A percentile compares a stretch with the other conserved stretches of the same genome.
Evolutionary conservation across 208 protist genomes (phyloP).

Genomic region (Trypanosoma brucei): DNA sequence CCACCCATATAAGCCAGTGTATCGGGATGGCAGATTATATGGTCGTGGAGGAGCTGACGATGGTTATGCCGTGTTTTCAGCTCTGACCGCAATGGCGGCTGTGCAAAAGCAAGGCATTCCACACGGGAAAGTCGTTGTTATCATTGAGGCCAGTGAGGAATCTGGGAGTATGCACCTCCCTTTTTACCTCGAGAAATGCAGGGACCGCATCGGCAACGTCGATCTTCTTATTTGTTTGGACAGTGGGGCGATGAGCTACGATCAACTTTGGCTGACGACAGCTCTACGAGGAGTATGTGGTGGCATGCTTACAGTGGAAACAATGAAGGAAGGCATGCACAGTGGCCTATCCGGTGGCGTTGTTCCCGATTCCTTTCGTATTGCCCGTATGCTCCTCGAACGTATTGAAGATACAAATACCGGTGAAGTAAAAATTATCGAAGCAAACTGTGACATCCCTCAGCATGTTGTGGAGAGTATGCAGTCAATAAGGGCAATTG

Average conservation of each 20-base stretch:
- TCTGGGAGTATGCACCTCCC: constrained; percentile 79
- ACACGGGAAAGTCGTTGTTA: constrained; percentile 77
- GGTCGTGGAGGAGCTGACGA: constrained; percentile 90
- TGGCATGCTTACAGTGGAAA: constrained; percentile 79
- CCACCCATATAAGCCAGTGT: constrained; percentile 77
- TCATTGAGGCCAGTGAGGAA: constrained; percentile 91
- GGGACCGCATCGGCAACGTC: constrained; percentile 63
- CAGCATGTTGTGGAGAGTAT: constrained; percentile 34
- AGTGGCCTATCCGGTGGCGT: constrained; percentile 90
- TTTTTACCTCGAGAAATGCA: constrained; percentile 74
- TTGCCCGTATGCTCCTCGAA: constrained; percentile 79
- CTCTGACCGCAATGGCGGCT: constrained; percentile 58
- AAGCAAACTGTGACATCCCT: constrained; percentile 89
- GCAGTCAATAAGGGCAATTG: constrained; percentile 49
- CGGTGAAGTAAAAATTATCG: constrained; percentile 81
- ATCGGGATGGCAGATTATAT: constrained; percentile 88
- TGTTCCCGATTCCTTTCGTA: constrained; percentile 93
- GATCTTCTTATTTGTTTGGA: constrained; percentile 93
- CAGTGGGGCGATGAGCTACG: constrained; percentile 91
- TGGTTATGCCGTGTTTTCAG: constrained; percentile 86
- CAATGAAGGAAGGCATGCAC: constrained; percentile 89
- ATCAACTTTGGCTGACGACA: constrained; percentile 93
- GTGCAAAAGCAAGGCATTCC: constrained; percentile 77
- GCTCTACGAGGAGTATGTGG: constrained; percentile 87
- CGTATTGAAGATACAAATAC: constrained; percentile 91